Percentiles rank a stretch among this genome's conserved stretches.
Conservation (phyloP, 345 rosid genomes). For the Syzygium grande region DNA sequence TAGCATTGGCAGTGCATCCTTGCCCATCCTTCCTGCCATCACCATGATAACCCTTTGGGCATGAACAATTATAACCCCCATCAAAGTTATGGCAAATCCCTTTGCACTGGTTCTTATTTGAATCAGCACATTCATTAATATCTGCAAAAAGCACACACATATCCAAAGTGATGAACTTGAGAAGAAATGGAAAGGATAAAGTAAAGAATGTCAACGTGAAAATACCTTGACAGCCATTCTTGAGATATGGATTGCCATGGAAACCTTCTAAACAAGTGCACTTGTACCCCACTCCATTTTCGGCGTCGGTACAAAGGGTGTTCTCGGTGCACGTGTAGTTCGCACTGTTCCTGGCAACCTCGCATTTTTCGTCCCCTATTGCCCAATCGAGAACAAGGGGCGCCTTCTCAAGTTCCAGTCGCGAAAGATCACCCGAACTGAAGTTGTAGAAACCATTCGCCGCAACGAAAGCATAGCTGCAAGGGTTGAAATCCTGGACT, state of each 20-base stretch:
- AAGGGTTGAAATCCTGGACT: neutral
- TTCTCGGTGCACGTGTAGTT: slow-evolving; percentile 13
- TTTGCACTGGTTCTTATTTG: neutral
- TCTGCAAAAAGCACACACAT: neutral
- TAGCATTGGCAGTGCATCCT: neutral
- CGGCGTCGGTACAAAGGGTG: neutral
- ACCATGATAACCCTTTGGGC: slow-evolving; percentile 19
- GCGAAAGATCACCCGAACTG: neutral
- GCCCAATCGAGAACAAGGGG: slow-evolving; percentile 22
- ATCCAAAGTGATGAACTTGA: neutral
- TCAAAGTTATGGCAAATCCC: neutral
- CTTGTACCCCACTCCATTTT: neutral
- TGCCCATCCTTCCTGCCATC: slow-evolving; percentile 4
- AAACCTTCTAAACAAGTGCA: neutral
- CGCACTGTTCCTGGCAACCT: too few species aligned
- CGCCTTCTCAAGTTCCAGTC: rapidly evolving
- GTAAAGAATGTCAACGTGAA: neutral
- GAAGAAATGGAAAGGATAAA: too few species aligned
- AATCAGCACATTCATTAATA: slow-evolving; percentile 14
- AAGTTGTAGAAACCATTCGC: neutral
- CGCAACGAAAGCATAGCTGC: slow-evolving; percentile 15
- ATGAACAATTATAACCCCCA: slow-evolving; percentile 21
- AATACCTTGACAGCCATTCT: neutral
- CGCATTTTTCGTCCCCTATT: neutral
- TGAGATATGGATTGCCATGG: neutral